Conservation (phyloP, 176 grass and related monocot species). For the Rhynchospora breviuscula region DNA sequence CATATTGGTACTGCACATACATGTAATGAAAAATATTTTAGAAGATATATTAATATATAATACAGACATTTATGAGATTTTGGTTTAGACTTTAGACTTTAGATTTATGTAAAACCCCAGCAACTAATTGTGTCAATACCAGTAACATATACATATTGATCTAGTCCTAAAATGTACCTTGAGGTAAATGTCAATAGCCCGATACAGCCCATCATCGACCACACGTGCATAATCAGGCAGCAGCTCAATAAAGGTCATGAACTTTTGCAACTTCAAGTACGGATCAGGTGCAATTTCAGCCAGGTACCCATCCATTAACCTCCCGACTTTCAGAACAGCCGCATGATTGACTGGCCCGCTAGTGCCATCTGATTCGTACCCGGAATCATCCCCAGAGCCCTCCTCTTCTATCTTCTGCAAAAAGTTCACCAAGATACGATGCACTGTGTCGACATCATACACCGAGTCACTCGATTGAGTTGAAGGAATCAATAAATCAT, state of each 20-base stretch:
- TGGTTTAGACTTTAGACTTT: too few relatives aligned
- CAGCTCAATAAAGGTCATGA: slow-evolving; percentile 82
- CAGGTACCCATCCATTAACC: slow-evolving; percentile 55
- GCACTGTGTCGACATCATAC: slow-evolving; percentile 80
- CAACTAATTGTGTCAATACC: not conserved
- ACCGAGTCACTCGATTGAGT: slow-evolving; percentile 66
- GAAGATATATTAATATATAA: not conserved
- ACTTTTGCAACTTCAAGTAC: slow-evolving; percentile 78
- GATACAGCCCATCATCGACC: slow-evolving; percentile 80
- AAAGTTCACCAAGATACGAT: slow-evolving; percentile 83
- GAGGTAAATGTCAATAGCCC: slow-evolving; percentile 91
- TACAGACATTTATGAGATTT: not conserved
- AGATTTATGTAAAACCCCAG: not conserved
- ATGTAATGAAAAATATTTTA: not conserved
- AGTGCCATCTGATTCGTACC: slow-evolving; percentile 57
- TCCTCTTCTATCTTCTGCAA: slow-evolving; percentile 75
- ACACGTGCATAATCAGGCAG: slow-evolving; percentile 79
- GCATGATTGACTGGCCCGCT: slow-evolving; percentile 63
- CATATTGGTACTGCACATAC: too few relatives aligned
- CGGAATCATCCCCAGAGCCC: slow-evolving; percentile 56
- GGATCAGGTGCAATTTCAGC: slow-evolving; percentile 82
- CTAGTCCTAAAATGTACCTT: slow-evolving; percentile 45
- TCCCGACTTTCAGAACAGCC: slow-evolving; percentile 72
- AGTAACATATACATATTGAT: not conserved
- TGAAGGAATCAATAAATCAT: slow-evolving; percentile 77